Conservation (phyloP, 2,329 filamentous ascomycete genomes). For the Thermoascus crustaceus region DNA sequence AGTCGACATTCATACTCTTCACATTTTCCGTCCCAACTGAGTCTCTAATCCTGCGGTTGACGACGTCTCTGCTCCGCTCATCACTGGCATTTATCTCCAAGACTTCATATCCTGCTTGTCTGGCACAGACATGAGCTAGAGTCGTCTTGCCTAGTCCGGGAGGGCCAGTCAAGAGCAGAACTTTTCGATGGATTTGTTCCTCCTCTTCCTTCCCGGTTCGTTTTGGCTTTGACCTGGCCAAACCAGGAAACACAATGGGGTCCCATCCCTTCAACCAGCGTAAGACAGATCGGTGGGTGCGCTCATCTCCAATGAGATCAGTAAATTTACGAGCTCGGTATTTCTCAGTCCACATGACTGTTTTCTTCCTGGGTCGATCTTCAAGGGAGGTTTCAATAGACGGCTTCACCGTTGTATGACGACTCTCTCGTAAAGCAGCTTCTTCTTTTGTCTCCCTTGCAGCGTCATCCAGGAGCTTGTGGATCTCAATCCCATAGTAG, state of each 20-base stretch:
- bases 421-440: constrained; percentile 13
- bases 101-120: constrained; percentile 90
- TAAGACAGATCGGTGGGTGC: constrained; percentile 82
- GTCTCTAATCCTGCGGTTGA: constrained; percentile 83
- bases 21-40: constrained; percentile 92
- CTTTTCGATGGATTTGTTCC: constrained; percentile 75
- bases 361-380: constrained; percentile 21
- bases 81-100: constrained; percentile 98
- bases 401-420: constrained; percentile 16
- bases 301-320: constrained; percentile 88
- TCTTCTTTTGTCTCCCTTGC: constrained; percentile 48
- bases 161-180: constrained; percentile 81
- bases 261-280: constrained; percentile 96
- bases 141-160: constrained; percentile 95
- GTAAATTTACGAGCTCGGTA: constrained; percentile 88
- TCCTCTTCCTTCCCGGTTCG: constrained; percentile 46
- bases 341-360: constrained; percentile 86
- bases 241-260: constrained; percentile 76
- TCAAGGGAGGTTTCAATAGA: constrained; percentile 24
- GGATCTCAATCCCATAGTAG: constrained; percentile 91
- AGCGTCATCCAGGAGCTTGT: constrained; percentile 67
- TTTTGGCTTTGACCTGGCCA: constrained; percentile 52
- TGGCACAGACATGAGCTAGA: constrained; percentile 88
- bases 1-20: constrained; percentile 51
- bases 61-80: constrained; percentile 80